Conservation (phyloP, 2,329 filamentous ascomycete genomes). For the Colletotrichum costaricense region DNA sequence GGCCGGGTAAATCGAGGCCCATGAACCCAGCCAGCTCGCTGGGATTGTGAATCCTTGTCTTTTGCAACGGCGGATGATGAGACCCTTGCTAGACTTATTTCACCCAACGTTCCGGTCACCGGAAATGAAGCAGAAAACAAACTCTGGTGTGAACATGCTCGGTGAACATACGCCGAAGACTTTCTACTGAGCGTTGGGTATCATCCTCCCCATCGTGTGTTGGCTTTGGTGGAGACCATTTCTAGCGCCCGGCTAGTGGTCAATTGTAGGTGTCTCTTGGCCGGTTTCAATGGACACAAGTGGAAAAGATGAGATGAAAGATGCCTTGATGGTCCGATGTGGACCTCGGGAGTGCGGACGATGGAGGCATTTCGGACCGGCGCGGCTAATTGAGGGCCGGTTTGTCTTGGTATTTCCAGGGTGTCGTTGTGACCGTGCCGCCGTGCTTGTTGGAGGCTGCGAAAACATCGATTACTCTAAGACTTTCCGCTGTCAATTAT, state of each 20-base stretch:
- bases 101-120: neutral
- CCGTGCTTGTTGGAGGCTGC: neutral
- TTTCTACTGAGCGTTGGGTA: neutral
- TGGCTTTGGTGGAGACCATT: neutral
- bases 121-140: neutral
- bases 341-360: neutral
- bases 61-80: neutral
- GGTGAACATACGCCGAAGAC: conserved; percentile 1
- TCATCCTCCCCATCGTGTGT: neutral
- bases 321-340: conserved; percentile 20
- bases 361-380: conserved; percentile 27
- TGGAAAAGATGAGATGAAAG: conserved; percentile 22
- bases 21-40: conserved; percentile 3
- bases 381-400: conserved; percentile 23
- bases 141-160: neutral
- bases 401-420: conserved; percentile 1
- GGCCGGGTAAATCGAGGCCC: conserved; percentile 25
- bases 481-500: neutral
- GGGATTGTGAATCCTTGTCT: neutral
- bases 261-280: neutral
- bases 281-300: conserved; percentile 7
- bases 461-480: neutral
- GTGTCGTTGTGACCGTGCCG: neutral
- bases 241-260: neutral
- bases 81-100: neutral